A percentile compares a stretch with the other conserved stretches of the same genome.
Conservation (phyloP, 116 monocot species). For the Dioscorea cayenensis region DNA sequence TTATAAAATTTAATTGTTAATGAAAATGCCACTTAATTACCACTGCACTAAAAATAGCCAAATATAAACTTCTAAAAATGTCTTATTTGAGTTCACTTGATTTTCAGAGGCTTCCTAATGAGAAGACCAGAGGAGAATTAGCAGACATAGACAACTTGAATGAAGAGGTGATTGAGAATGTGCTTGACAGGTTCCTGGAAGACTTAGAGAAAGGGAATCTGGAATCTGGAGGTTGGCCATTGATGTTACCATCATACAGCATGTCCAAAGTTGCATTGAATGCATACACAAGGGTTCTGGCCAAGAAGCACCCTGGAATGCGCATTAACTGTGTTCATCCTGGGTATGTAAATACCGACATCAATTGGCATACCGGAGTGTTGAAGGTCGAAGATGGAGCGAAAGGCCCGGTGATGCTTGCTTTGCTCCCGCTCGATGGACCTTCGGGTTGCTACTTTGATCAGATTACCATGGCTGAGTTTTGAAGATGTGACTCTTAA, state of each 20-base stretch:
- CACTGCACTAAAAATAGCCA: background rate
- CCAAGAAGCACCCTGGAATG: conserved; percentile 50
- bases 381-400: conserved; percentile 26
- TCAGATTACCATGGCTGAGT: conserved; percentile 36
- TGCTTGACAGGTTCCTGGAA: conserved; percentile 45
- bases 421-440: conserved; percentile 16
- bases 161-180: conserved; percentile 36
- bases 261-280: conserved; percentile 67
- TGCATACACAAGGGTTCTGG: conserved; percentile 69
- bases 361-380: conserved; percentile 54
- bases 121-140: conserved; percentile 36
- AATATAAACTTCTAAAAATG: background rate
- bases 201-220: conserved; percentile 45
- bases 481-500: conserved; percentile 7
- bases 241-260: conserved; percentile 64
- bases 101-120: conserved; percentile 52
- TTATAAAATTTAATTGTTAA: no score
- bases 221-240: conserved; percentile 44
- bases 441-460: conserved; percentile 62
- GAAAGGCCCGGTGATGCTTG: conserved; percentile 33
- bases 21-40: no score
- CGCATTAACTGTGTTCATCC: conserved; percentile 74
- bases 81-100: background rate
- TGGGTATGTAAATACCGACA: conserved; percentile 60
- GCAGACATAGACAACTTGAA: conserved; percentile 20